Evolutionary conservation across 495 filamentous ascomycete genomes (phyloP), one percentile per base, ranked within the genome.

Genomic region (Talaromyces proteolyticus): DNA sequence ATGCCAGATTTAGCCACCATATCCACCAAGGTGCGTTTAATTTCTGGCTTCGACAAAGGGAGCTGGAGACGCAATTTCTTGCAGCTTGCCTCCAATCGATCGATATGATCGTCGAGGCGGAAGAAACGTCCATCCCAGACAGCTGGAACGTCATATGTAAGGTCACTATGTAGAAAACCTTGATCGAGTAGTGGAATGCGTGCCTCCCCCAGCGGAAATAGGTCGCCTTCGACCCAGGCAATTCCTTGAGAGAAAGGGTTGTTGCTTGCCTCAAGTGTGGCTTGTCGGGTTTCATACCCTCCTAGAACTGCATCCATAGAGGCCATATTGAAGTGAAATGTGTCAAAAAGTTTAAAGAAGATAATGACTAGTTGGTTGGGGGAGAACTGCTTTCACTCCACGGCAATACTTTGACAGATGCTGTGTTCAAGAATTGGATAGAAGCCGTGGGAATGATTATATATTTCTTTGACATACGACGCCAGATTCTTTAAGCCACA

Each of bases 41-140:
- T 48, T 17, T 69, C 54, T 11, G 56, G 57, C 0, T 50, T 43
- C 0, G 67, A 57, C 6, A 68, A 48, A 0, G 68, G 68, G 2
- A 70, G 41, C 40, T 63, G 52, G 12, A 72, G 42, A 4, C 68
- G 66, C 20, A 72, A 18, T 39, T 72, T 72, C 7, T 11, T 40
- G 56, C 67, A 72, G 59, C 62, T 67, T 0, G 41, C 48, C 7
- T 68, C 58, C 2, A 68, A 44, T 8, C 68, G 66, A 17, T 26
- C 39, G 24, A 72, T 47, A 48, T 72, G 68, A 53, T 68, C 66
- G 39, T 69, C 62, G 6, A 69, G 60, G 1, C 64, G 66, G 54
- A 69, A 67, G 54, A 61, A 61, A 7, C 68, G 63, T 6, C 68
- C 66, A 43, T 69, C 63, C 68, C 68, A 69, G 29, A 72, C 60